Percentiles rank a stretch among this genome's conserved stretches.
Evolutionary conservation across 257 asterid genomes (phyloP).

Genomic region (Cynanchum wilfordii): DNA sequence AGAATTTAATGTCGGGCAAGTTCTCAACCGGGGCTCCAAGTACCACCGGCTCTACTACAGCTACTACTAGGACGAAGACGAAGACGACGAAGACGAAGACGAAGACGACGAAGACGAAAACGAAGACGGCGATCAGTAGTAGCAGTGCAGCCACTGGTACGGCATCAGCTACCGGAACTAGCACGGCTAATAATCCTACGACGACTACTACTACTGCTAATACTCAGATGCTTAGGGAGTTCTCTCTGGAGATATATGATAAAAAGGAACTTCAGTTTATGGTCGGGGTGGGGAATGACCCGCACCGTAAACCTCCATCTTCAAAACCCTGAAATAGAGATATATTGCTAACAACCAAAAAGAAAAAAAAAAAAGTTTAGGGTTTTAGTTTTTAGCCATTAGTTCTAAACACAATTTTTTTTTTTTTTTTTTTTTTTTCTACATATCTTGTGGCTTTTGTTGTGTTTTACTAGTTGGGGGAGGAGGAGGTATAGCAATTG

Average conservation of each 20-base stretch:
- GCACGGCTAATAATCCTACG: not conserved
- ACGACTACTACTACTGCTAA: not conserved
- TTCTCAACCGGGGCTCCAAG: slow-evolving; percentile 37
- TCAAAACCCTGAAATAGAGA: slow-evolving; percentile 28
- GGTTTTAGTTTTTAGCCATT: not conserved
- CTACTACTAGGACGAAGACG: too few relatives aligned
- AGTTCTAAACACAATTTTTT: not conserved
- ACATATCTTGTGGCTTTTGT: not conserved
- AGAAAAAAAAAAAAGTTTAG: not conserved
- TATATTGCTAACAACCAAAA: not conserved
- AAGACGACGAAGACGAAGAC: too few relatives aligned
- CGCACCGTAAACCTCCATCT: slow-evolving; percentile 26
- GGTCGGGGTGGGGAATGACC: slow-evolving; percentile 33
- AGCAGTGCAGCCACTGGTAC: slow-evolving; percentile 4
- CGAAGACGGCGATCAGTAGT: too few relatives aligned
- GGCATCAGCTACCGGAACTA: not conserved
- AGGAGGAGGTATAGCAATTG: not conserved
- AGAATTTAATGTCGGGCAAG: slow-evolving; percentile 12
- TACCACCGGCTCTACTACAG: slow-evolving; percentile 19
- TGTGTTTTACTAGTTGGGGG: not conserved
- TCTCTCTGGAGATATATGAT: slow-evolving; percentile 52
- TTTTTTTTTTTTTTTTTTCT: not conserved
- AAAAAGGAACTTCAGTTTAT: slow-evolving; percentile 81
- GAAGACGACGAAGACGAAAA: too few relatives aligned
- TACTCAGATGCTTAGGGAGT: slow-evolving; percentile 52